phyloP scores from a whole-genome alignment of 352 stramenopile species.

The Globisporangium spinosum region DNA sequence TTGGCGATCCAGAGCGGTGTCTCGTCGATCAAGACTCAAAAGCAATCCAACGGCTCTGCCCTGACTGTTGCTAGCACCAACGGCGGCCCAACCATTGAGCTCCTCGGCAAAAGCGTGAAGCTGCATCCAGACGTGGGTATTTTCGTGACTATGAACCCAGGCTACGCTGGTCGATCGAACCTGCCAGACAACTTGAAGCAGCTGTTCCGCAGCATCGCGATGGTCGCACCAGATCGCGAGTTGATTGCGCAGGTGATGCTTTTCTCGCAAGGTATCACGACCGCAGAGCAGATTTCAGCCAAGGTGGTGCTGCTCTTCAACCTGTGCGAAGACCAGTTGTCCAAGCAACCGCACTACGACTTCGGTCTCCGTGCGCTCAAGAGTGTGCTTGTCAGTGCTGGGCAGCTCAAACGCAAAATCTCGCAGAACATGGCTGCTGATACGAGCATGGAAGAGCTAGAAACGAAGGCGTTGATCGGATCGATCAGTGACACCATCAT shows the following conservation, averaged over 20 bases:
- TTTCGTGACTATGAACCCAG: conserved; percentile 99
- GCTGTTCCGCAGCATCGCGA: conserved; percentile 99
- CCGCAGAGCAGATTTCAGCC: conserved; percentile 94
- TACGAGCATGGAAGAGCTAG: conserved; percentile 66
- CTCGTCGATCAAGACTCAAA: conserved; percentile 67
- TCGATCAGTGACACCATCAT: conserved; percentile 99
- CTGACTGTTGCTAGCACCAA: conserved; percentile 16
- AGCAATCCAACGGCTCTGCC: conserved; percentile 34
- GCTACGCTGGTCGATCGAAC: conserved; percentile 98
- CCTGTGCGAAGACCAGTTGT: conserved; percentile 97
- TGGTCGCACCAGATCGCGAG: conserved; percentile 98
- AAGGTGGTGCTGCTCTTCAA: conserved; percentile 99
- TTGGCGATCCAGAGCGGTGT: conserved; percentile 98
- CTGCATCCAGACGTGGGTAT: conserved; percentile 98
- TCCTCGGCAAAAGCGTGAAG: conserved; percentile 94
- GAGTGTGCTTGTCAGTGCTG: conserved; percentile 97
- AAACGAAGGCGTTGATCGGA: conserved; percentile 94
- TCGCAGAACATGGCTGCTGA: conserved; percentile 33
- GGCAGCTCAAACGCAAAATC: conserved; percentile 96
- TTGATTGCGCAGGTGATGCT: conserved; percentile 99
- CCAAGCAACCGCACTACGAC: conserved; percentile 99
- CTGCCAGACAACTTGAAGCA: conserved; percentile 98
- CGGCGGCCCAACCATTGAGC: conserved; percentile 81
- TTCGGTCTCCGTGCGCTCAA: conserved; percentile 99
- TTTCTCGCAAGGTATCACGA: conserved; percentile 99